phyloP scores from a whole-genome alignment of 2,329 filamentous ascomycete species.

The Plenodomus tracheiphilus region DNA sequence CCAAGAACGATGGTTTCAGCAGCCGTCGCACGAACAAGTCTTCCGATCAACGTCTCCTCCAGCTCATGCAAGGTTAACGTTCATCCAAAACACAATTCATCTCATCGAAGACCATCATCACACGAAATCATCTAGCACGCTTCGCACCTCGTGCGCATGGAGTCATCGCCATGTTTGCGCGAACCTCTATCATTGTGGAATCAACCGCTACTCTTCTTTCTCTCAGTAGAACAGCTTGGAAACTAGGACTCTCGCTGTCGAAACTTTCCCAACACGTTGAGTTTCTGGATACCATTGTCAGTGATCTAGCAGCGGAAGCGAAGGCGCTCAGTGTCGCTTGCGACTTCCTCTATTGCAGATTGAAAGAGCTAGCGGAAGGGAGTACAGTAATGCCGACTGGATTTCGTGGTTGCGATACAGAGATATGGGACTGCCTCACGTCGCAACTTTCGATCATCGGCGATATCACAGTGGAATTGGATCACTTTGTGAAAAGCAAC shows the following conservation, averaged over 20 bases:
- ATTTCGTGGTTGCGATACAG: constrained; percentile 1
- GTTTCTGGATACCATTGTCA: constrained; percentile 9
- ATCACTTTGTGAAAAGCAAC: constrained; percentile 14
- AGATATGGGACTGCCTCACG: constrained; percentile 18
- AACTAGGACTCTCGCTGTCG: constrained; percentile 17
- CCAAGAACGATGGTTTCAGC: neutral
- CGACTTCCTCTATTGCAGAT: constrained; percentile 21
- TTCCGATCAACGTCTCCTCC: neutral
- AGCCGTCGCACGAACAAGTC: neutral
- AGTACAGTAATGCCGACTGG: constrained; percentile 6
- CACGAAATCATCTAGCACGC: neutral
- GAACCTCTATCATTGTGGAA: constrained; percentile 1
- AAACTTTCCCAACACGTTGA: constrained; percentile 13
- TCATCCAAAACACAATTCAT: neutral
- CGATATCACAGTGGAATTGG: constrained; percentile 15
- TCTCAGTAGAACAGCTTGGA: constrained; percentile 22
- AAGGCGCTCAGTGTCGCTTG: constrained; percentile 24
- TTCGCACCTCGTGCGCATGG: neutral
- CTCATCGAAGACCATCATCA: neutral
- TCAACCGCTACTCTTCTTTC: constrained; percentile 14
- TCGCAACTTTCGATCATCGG: constrained; percentile 15
- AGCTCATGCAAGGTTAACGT: neutral
- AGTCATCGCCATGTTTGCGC: constrained; percentile 7
- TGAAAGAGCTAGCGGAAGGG: constrained; percentile 13
- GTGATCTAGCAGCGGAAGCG: constrained; percentile 14